Evolutionary conservation across 768 basidiomycete species (phyloP).

Genomic region (Baorangia bicolor): DNA sequence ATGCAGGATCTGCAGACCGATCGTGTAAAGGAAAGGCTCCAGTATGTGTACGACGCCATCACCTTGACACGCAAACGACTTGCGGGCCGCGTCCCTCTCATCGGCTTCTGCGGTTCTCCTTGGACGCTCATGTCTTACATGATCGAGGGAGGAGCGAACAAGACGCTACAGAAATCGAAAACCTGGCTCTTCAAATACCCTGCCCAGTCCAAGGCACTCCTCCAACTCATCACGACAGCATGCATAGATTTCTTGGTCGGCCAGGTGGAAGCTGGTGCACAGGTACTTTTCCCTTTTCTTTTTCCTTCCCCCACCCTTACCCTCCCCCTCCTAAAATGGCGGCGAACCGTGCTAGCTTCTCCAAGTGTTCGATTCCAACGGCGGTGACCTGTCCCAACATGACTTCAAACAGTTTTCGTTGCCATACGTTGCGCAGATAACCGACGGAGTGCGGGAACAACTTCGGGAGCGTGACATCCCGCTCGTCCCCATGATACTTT

Average conservation of each 20-base stretch:
- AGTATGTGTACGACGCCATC: slow-evolving; percentile 92
- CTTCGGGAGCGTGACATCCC: slow-evolving; percentile 56
- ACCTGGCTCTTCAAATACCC: slow-evolving; percentile 94
- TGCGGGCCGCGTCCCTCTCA: slow-evolving; percentile 88
- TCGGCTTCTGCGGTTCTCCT: slow-evolving; percentile 96
- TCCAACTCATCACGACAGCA: slow-evolving; percentile 80
- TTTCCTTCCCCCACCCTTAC: background rate
- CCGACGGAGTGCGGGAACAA: slow-evolving; percentile 58
- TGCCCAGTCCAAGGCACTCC: slow-evolving; percentile 72
- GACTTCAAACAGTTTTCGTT: slow-evolving; percentile 85
- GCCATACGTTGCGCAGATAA: slow-evolving; percentile 74
- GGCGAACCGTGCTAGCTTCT: slow-evolving; percentile 56
- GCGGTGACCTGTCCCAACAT: slow-evolving; percentile 85
- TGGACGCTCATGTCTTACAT: slow-evolving; percentile 99
- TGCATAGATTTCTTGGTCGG: slow-evolving; percentile 90
- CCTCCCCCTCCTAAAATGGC: background rate
- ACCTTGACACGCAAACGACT: slow-evolving; percentile 78
- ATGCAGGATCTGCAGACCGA: slow-evolving; percentile 62
- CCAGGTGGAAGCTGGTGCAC: slow-evolving; percentile 93
- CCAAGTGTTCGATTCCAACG: slow-evolving; percentile 98
- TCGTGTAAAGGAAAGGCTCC: slow-evolving; percentile 79
- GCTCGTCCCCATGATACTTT: slow-evolving; percentile 80
- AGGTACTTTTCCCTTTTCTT: slow-evolving; percentile 59
- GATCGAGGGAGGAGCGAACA: slow-evolving; percentile 94
- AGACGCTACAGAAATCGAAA: slow-evolving; percentile 88